These are phyloP conservation scores for Phyllosticta ampelicida DNA, from an alignment of 2,329 filamentous ascomycete genomes.

Conservation along the genomic window DNA sequence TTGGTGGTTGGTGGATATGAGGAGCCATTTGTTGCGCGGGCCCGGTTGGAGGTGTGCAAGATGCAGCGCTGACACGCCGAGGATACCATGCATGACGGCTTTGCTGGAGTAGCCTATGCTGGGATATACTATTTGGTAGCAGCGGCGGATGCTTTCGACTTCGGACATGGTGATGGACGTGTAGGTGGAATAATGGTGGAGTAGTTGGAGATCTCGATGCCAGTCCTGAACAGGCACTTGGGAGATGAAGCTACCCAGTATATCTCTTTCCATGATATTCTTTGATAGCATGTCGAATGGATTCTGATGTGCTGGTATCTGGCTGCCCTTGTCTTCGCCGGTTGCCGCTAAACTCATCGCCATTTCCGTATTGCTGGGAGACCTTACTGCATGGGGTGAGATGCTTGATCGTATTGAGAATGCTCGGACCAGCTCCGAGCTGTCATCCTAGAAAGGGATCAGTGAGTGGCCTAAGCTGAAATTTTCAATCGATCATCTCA, in stretches of 20 bases:
- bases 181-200: conserved; percentile 11
- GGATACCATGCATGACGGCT: conserved; percentile 10
- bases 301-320: conserved; percentile 4
- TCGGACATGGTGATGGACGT: conserved; percentile 7
- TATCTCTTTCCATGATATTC: conserved; percentile 11
- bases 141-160: conserved; percentile 5
- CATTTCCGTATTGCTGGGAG: background rate
- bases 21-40: conserved; percentile 19
- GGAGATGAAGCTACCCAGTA: conserved; percentile 13
- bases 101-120: conserved; percentile 10
- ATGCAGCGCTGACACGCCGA: conserved; percentile 9
- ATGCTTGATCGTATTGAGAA: background rate
- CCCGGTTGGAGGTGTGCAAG: conserved; percentile 12
- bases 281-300: conserved; percentile 10
- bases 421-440: background rate
- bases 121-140: conserved; percentile 6
- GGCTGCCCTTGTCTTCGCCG: background rate
- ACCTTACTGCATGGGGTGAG: background rate
- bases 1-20: conserved; percentile 27
- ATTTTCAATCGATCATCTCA: background rate
- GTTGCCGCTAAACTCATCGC: background rate
- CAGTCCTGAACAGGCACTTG: conserved; percentile 9
- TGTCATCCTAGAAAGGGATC: background rate
- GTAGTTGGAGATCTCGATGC: conserved; percentile 10
- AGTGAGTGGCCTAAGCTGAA: background rate